Evolutionary conservation across 257 asterid genomes (phyloP).

Genomic region (Avicennia marina): DNA sequence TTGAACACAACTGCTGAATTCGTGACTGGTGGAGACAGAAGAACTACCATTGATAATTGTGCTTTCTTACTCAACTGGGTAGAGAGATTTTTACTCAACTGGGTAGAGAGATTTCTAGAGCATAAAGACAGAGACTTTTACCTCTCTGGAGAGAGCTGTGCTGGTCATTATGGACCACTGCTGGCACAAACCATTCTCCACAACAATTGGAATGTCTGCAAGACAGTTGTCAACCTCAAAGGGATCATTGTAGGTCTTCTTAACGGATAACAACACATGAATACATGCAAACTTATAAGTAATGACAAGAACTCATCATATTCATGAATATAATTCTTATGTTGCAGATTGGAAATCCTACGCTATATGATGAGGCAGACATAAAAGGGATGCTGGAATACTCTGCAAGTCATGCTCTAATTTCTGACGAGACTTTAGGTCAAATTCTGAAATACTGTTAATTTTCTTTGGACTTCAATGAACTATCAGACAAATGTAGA

Average conservation of each 20-base stretch:
- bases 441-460: constrained; percentile 39
- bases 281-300: no score
- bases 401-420: constrained; percentile 60
- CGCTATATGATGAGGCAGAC: constrained; percentile 63
- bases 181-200: constrained; percentile 55
- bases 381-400: constrained; percentile 58
- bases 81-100: constrained; percentile 61
- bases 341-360: constrained; percentile 73
- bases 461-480: constrained; percentile 28
- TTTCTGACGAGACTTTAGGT: constrained; percentile 37
- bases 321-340: neutral
- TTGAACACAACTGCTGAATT: constrained; percentile 55
- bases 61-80: constrained; percentile 63
- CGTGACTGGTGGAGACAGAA: constrained; percentile 41
- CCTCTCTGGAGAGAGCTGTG: constrained; percentile 73
- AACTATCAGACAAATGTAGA: constrained; percentile 25
- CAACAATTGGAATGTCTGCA: constrained; percentile 42
- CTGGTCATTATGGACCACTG: constrained; percentile 80
- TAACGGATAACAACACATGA: no score
- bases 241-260: constrained; percentile 61
- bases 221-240: constrained; percentile 58
- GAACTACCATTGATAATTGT: constrained; percentile 51
- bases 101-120: constrained; percentile 78
- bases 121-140: constrained; percentile 53
- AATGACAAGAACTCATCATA: no score